phyloP scores from a whole-genome alignment of 1,284 basidiomycete genomes.

The Tremellales sp. region DNA sequence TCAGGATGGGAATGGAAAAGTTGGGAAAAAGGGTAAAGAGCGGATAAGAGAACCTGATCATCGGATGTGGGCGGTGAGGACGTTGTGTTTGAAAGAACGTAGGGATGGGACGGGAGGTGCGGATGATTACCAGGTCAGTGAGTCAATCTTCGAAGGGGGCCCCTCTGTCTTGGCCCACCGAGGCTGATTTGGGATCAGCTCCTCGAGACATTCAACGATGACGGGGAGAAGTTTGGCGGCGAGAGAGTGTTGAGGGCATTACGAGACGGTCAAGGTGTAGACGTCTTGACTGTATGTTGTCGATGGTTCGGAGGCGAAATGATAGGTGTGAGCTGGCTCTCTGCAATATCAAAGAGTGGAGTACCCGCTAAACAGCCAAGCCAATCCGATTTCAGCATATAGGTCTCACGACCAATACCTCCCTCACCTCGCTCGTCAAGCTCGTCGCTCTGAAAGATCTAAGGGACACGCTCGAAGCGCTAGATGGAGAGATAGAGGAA shows the following conservation, averaged over 20 bases:
- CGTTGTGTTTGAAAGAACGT: constrained; percentile 33
- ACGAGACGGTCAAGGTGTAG: constrained; percentile 33
- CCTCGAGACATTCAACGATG: constrained; percentile 40
- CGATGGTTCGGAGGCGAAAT: constrained; percentile 45
- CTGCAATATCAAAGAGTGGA: too few species aligned
- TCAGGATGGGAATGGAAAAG: constrained; percentile 28
- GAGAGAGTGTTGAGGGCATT: constrained; percentile 36
- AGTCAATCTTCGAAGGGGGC: background rate
- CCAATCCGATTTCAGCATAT: constrained; percentile 46
- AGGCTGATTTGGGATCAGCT: constrained; percentile 16
- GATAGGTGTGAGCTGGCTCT: constrained; percentile 33
- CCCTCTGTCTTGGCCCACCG: background rate
- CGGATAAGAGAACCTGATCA: constrained; percentile 43
- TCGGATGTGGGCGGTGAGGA: constrained; percentile 44
- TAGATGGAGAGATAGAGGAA: constrained; percentile 36
- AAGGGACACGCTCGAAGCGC: constrained; percentile 21
- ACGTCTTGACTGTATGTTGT: constrained; percentile 40
- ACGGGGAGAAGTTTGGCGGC: constrained; percentile 45
- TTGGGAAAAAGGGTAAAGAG: constrained; percentile 19
- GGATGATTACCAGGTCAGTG: constrained; percentile 42
- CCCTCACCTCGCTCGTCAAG: constrained; percentile 25
- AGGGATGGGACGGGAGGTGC: constrained; percentile 41
- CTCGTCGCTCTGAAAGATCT: constrained; percentile 31
- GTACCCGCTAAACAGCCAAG: too few species aligned
- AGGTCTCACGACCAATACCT: constrained; percentile 32